phyloP scores from a whole-genome alignment of 2,329 filamentous ascomycete genomes.

The Cryphonectria carpinicola region DNA sequence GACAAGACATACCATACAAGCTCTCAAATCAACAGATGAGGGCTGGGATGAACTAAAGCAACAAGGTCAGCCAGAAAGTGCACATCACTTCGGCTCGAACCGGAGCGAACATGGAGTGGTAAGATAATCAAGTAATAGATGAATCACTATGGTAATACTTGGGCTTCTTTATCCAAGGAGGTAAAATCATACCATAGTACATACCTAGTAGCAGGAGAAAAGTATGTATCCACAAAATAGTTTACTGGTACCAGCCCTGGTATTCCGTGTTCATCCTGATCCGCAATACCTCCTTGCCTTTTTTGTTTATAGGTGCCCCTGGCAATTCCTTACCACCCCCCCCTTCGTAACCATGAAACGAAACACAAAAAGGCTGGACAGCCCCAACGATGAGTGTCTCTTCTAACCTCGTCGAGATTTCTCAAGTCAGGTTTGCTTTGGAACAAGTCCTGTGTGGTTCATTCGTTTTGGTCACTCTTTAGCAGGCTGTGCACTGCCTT shows the following conservation, averaged over 20 bases:
- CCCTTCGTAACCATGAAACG: slow-evolving; percentile 19
- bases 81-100: not conserved
- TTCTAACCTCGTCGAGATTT: not conserved
- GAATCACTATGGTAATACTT: not conserved
- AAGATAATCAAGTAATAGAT: not conserved
- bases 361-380: slow-evolving; percentile 18
- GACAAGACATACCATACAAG: not conserved
- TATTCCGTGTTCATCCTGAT: not conserved
- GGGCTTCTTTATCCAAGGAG: not conserved
- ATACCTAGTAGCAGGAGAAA: not conserved
- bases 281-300: not conserved
- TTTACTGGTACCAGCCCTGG: slow-evolving; percentile 1
- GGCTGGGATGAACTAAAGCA: too few species aligned
- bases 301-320: not conserved
- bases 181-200: not conserved
- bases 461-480: slow-evolving; percentile 2
- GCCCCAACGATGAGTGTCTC: not conserved
- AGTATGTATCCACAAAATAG: not conserved
- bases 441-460: not conserved
- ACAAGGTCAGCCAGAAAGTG: not conserved
- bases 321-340: not conserved
- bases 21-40: not conserved
- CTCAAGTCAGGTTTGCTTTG: not conserved
- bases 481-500: slow-evolving; percentile 21
- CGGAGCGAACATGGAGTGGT: not conserved